Conservation (phyloP, 192 early-diverging fungal genomes). For the Diversispora epigaea region DNA sequence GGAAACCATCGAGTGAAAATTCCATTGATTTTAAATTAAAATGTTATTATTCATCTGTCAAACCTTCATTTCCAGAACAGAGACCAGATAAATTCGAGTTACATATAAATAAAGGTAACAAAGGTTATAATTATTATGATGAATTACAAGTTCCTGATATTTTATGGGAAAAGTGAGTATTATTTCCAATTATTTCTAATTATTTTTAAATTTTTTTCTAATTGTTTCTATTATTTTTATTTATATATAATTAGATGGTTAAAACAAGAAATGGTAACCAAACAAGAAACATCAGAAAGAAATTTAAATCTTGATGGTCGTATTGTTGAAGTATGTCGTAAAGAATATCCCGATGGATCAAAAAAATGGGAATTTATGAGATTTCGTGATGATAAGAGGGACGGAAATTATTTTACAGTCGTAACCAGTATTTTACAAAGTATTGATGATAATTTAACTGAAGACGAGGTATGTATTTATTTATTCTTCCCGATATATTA, state of each 20-base stretch:
- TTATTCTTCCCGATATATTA: background rate
- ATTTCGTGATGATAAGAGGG: constrained; percentile 77
- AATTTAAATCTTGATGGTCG: constrained; percentile 46
- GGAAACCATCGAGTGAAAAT: constrained; percentile 83
- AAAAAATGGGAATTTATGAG: constrained; percentile 71
- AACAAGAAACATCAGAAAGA: constrained; percentile 4
- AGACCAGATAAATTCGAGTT: constrained; percentile 51
- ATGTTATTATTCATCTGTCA: constrained; percentile 34
- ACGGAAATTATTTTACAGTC: constrained; percentile 64
- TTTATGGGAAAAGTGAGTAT: constrained; percentile 52
- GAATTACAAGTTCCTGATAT: constrained; percentile 54
- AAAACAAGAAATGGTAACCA: constrained; percentile 30
- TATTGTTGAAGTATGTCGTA: constrained; percentile 65
- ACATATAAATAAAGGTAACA: constrained; percentile 44
- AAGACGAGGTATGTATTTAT: constrained; percentile 51
- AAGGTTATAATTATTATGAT: constrained; percentile 45
- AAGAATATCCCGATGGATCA: constrained; percentile 45
- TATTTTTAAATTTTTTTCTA: background rate
- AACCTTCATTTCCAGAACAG: background rate
- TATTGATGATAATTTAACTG: constrained; percentile 70
- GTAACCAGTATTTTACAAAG: constrained; percentile 64
- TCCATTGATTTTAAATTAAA: constrained; percentile 73
- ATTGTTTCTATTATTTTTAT: background rate
- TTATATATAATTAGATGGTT: background rate
- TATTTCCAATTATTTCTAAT: too few relatives aligned